phyloP scores from a whole-genome alignment of 140 eudicot species.

The Ambrosia hybrid region DNA sequence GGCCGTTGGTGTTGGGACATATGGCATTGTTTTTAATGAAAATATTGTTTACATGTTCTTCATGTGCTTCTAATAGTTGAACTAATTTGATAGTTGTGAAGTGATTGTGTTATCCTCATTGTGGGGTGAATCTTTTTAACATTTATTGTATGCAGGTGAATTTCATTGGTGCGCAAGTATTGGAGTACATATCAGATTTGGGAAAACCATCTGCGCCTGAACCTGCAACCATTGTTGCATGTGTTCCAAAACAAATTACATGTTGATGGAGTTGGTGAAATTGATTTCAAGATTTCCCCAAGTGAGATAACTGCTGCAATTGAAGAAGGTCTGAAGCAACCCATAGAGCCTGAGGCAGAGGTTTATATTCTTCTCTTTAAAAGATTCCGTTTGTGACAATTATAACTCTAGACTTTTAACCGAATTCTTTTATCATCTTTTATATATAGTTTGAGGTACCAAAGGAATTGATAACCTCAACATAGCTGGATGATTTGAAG shows the following conservation, averaged over 20 bases:
- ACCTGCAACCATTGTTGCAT: conserved; percentile 96
- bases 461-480: conserved; percentile 65
- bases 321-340: conserved; percentile 83
- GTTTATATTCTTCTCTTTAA: conserved; percentile 35
- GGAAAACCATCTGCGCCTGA: conserved; percentile 91
- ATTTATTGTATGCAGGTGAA: conserved; percentile 57
- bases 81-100: no score
- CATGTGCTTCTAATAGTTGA: no score
- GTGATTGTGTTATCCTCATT: no score
- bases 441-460: conserved; percentile 92
- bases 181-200: conserved; percentile 89
- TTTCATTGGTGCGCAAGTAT: conserved; percentile 74
- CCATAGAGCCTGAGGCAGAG: conserved; percentile 97
- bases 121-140: background rate
- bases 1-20: no score
- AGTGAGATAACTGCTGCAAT: conserved; percentile 78
- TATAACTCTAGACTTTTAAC: background rate
- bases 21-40: no score
- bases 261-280: conserved; percentile 78
- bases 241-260: conserved; percentile 92
- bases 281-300: conserved; percentile 81
- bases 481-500: conserved; percentile 62
- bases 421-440: background rate
- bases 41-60: no score
- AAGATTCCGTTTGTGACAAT: background rate